Conservation (phyloP, 2,329 filamentous ascomycete genomes). For the Diaporthe vaccinii region DNA sequence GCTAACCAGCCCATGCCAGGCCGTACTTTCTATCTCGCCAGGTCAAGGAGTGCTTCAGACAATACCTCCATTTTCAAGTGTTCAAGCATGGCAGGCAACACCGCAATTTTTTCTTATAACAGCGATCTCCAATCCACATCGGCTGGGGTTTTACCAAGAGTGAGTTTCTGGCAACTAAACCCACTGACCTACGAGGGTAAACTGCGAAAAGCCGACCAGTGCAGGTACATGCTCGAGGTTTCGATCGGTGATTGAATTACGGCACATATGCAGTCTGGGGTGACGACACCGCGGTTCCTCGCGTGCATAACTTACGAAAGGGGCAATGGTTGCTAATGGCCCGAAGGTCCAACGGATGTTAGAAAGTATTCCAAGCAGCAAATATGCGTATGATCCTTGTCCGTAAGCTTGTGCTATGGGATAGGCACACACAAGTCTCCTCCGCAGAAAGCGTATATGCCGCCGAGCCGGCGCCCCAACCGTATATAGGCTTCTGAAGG, state of each 20-base stretch:
- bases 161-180: too few species aligned
- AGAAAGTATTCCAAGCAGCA: neutral
- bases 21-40: neutral
- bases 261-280: neutral
- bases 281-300: too few species aligned
- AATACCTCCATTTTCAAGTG: neutral
- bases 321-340: neutral
- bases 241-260: neutral
- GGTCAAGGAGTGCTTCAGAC: neutral
- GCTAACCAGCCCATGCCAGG: neutral
- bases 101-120: too few species aligned
- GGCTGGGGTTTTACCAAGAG: neutral
- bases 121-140: too few species aligned
- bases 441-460: conserved; percentile 12
- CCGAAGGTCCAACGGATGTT: neutral
- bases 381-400: neutral
- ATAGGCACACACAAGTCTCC: neutral
- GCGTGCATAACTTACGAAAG: neutral
- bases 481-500: neutral
- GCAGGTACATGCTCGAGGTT: neutral
- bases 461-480: neutral
- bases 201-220: neutral
- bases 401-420: neutral
- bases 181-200: neutral
- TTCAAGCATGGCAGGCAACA: neutral